Conservation (phyloP, 441 rosid genomes). For the Aquilaria agallochum region DNA sequence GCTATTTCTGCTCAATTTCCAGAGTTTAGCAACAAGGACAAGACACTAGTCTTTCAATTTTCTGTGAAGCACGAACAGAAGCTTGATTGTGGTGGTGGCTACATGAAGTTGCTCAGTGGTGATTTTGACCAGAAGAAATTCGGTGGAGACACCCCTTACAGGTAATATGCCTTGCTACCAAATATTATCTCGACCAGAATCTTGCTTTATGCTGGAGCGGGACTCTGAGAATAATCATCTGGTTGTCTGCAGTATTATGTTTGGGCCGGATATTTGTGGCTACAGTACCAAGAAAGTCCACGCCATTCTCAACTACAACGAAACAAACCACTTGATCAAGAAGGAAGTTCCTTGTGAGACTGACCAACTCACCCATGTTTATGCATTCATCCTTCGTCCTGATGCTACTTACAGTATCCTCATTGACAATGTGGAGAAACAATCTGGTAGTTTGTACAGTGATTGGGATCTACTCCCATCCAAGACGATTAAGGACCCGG, state of each 20-base stretch:
- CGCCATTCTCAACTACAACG: constrained; percentile 83
- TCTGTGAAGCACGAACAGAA: constrained; percentile 94
- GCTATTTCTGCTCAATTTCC: constrained; percentile 95
- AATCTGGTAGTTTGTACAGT: constrained; percentile 80
- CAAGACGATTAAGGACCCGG: constrained; percentile 84
- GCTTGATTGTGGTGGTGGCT: constrained; percentile 98
- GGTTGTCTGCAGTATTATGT: constrained; percentile 73
- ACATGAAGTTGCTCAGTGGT: constrained; percentile 87
- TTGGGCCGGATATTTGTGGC: constrained; percentile 98
- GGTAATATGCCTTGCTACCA: constrained; percentile 28
- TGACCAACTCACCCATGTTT: constrained; percentile 91
- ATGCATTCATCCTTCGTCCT: constrained; percentile 82
- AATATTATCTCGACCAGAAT: too few species aligned
- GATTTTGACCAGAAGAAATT: constrained; percentile 83
- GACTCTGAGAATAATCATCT: not conserved
- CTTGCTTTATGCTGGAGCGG: not conserved
- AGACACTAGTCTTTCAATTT: constrained; percentile 84
- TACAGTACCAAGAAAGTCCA: constrained; percentile 94
- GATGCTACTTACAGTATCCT: constrained; percentile 93
- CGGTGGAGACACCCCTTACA: constrained; percentile 92
- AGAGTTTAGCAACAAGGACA: constrained; percentile 84
- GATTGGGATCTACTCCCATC: constrained; percentile 96
- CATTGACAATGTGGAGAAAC: constrained; percentile 86
- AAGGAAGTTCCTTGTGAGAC: constrained; percentile 98
- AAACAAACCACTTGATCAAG: constrained; percentile 80